Base-by-base conservation (phyloP, 495 filamentous ascomycete genomes). In the Penicillium ochrochloron region DNA sequence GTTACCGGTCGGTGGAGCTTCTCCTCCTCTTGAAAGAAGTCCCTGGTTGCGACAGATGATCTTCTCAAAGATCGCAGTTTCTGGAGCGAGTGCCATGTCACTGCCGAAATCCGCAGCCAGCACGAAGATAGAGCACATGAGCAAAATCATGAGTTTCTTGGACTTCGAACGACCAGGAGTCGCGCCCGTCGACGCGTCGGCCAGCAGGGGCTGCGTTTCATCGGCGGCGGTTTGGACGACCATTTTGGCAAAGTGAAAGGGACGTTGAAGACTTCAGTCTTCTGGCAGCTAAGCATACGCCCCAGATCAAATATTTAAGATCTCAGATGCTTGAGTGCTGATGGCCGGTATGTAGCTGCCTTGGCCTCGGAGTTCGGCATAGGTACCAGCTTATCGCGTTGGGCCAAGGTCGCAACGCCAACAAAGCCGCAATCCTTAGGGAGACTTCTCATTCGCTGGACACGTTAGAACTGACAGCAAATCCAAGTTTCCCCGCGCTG, bases 21-120 rank as follows among this genome's bases (percentile, higher is more conserved):
- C 50, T 4, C n/a, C 21, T 14, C 29, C 41, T 19, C 33, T 48
- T 17, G 29, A 25, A 23, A 58, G 31, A 1, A 61, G 41, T 17
- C 75, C 76, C 39, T 79, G 70, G 1, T 79, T 61, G n/a, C 57
- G 63, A 56, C 80, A 82, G 39, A 82, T 70, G 34, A 82, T 80
- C 15, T 72, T 66, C 55, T 82, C 72, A 21, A 77, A 77, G 7
- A 82, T 73, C 3, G 73, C 70, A 19, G 72, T 66, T 59, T 78
- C 71, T 0, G 80, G 74, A 0, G 80, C 78, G 8, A 64, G 17
- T 0, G 59, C 53, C 52, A 80, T 48, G 33, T 64, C 70, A 21
- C 66, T 65, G 2, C 76, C 75, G 57, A 80, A 71, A 50, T 78
- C 71, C 6, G 42, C 54, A 0, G 64, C 62, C 0, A 74, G 29